These are phyloP conservation scores for Haematococcus lacustris DNA, from an alignment of 139 green algal species.

Conservation along the genomic window DNA sequence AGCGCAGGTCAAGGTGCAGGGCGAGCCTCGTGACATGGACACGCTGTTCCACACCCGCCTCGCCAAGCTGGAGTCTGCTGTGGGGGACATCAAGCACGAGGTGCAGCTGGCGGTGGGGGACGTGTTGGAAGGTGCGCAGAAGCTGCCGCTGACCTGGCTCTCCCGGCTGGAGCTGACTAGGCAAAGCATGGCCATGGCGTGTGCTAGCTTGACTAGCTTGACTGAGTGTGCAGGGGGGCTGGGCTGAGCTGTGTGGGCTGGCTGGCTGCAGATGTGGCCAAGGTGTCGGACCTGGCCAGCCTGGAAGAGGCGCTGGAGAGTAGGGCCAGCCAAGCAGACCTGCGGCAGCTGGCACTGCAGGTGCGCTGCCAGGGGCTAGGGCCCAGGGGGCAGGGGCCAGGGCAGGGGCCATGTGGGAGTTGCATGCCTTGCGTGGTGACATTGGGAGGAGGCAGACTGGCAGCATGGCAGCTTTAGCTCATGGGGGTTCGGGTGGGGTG, in stretches of 20 bases:
- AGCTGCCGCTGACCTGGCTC: neutral
- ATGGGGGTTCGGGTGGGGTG: too few relatives aligned
- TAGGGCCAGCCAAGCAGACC: conserved; percentile 4
- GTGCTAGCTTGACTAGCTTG: neutral
- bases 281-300: conserved; percentile 18
- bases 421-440: too few relatives aligned
- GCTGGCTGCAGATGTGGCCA: conserved; percentile 16
- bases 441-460: too few relatives aligned
- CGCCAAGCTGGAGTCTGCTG: conserved; percentile 14
- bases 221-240: neutral
- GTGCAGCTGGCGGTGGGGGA: conserved; percentile 12
- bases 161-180: neutral
- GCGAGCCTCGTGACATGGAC: conserved; percentile 34
- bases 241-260: neutral
- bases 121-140: conserved; percentile 18
- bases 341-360: conserved; percentile 26
- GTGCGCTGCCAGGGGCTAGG: too few relatives aligned
- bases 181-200: neutral
- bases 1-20: conserved; percentile 6
- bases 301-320: conserved; percentile 19
- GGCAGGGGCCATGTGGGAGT: too few relatives aligned
- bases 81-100: conserved; percentile 15
- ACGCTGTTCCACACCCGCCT: conserved; percentile 35
- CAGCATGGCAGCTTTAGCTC: too few relatives aligned
- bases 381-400: too few relatives aligned